These are phyloP conservation scores for Haberlea rhodopensis DNA, from an alignment of 257 asterid genomes.

Conservation along the genomic window DNA sequence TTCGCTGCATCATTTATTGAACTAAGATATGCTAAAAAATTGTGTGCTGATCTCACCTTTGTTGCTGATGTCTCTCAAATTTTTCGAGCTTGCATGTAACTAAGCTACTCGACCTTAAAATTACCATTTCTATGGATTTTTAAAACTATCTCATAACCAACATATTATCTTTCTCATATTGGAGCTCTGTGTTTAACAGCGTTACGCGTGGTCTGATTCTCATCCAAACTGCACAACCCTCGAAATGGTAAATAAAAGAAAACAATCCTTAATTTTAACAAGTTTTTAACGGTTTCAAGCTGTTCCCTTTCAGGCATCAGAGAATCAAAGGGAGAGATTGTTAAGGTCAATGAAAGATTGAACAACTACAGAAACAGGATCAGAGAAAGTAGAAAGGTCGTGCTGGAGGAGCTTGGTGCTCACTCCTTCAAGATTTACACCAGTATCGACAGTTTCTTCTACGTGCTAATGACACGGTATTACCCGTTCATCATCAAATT, in stretches of 20 bases:
- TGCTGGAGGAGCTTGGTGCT: slow-evolving; percentile 90
- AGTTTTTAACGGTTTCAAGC: neutral
- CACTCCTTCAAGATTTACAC: slow-evolving; percentile 78
- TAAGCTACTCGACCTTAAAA: neutral
- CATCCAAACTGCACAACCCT: neutral
- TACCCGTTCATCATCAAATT: neutral
- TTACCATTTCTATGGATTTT: slow-evolving; percentile 2
- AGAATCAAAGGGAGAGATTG: slow-evolving; percentile 68
- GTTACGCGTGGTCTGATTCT: neutral
- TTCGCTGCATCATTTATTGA: neutral
- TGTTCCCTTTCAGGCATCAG: slow-evolving; percentile 49
- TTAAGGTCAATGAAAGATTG: slow-evolving; percentile 49
- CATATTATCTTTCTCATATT: neutral
- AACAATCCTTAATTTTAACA: neutral
- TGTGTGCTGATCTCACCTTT: neutral
- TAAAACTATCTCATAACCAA: neutral
- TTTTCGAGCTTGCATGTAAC: neutral
- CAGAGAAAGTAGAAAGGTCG: slow-evolving; percentile 66
- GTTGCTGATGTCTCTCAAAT: neutral
- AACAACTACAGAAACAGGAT: slow-evolving; percentile 68
- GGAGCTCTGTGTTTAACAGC: neutral
- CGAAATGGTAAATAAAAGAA: neutral
- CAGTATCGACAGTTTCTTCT: slow-evolving; percentile 77
- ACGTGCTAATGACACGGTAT: slow-evolving; percentile 65
- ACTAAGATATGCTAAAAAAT: neutral